Conservation (phyloP, 116 monocot species). For the Phalaenopsis hybrid region DNA sequence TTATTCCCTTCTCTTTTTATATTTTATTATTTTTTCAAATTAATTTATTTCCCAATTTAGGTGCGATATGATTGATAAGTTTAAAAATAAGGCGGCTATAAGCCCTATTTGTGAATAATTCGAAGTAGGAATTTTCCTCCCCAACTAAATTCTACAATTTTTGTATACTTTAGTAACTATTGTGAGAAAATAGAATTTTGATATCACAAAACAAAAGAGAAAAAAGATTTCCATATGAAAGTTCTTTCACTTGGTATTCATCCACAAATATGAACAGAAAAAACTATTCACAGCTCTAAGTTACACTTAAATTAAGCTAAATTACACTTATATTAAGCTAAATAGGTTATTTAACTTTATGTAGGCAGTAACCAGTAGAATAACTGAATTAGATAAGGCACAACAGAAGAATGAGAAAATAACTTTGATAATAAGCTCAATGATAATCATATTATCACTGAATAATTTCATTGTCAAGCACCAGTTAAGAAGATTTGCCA, state of each 20-base stretch:
- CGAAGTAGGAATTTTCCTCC: too few relatives aligned
- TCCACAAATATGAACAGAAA: neutral
- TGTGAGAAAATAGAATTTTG: neutral
- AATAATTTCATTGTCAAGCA: neutral
- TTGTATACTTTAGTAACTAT: neutral
- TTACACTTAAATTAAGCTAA: too few relatives aligned
- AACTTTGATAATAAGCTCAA: neutral
- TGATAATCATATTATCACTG: neutral
- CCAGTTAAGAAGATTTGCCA: neutral
- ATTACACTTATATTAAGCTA: neutral
- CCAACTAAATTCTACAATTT: too few relatives aligned
- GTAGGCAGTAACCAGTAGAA: neutral
- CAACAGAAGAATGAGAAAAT: constrained; percentile 1
- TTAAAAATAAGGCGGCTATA: too few relatives aligned
- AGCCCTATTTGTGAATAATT: too few relatives aligned
- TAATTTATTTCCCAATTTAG: too few relatives aligned
- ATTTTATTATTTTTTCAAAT: too few relatives aligned
- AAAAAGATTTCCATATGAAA: neutral
- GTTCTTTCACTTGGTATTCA: neutral
- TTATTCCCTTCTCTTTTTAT: too few relatives aligned
- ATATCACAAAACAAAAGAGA: neutral
- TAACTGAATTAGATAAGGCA: neutral
- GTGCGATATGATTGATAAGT: too few relatives aligned
- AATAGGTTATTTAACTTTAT: neutral
- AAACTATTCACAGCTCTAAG: neutral